Evolutionary conservation across 345 rosid species (phyloP).

Genomic region (Boechera stricta): DNA sequence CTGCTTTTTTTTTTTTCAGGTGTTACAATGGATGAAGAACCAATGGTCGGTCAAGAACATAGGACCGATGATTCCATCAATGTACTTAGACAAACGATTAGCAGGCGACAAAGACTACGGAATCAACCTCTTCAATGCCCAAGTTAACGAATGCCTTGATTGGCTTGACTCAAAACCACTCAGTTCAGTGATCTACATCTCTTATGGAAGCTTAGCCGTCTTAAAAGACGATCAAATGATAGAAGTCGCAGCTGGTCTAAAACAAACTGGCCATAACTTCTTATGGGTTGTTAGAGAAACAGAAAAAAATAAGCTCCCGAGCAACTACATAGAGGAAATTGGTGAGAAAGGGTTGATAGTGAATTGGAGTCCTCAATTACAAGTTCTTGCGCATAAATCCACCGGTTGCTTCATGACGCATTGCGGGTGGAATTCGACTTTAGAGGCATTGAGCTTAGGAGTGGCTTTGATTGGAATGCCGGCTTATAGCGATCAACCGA

Average conservation of each 20-base stretch:
- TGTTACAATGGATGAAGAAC: slow-evolving; percentile 54
- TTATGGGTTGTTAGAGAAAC: slow-evolving; percentile 69
- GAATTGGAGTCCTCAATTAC: slow-evolving; percentile 59
- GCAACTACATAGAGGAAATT: slow-evolving; percentile 40
- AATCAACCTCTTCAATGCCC: slow-evolving; percentile 54
- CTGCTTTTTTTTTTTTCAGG: slow-evolving; percentile 22
- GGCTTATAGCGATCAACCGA: slow-evolving; percentile 42
- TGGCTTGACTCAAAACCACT: slow-evolving; percentile 60
- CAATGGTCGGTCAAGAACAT: slow-evolving; percentile 50
- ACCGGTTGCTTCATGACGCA: slow-evolving; percentile 62
- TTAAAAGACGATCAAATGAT: slow-evolving; percentile 57
- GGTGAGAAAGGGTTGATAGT: slow-evolving; percentile 53
- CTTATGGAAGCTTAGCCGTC: slow-evolving; percentile 58
- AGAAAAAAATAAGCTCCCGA: slow-evolving; percentile 53
- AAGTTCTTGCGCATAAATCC: slow-evolving; percentile 57
- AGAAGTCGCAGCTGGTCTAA: slow-evolving; percentile 53
- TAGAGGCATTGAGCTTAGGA: slow-evolving; percentile 64
- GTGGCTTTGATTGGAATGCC: slow-evolving; percentile 58
- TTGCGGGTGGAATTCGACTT: slow-evolving; percentile 69
- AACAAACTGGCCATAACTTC: slow-evolving; percentile 47
- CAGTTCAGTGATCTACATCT: slow-evolving; percentile 54
- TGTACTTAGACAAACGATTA: slow-evolving; percentile 56
- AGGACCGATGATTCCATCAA: slow-evolving; percentile 63
- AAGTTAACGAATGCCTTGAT: slow-evolving; percentile 43
- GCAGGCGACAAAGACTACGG: slow-evolving; percentile 58